Base-by-base conservation (phyloP, 108 stramenopile genomes). In the Pseudonitzschia multistriata region DNA sequence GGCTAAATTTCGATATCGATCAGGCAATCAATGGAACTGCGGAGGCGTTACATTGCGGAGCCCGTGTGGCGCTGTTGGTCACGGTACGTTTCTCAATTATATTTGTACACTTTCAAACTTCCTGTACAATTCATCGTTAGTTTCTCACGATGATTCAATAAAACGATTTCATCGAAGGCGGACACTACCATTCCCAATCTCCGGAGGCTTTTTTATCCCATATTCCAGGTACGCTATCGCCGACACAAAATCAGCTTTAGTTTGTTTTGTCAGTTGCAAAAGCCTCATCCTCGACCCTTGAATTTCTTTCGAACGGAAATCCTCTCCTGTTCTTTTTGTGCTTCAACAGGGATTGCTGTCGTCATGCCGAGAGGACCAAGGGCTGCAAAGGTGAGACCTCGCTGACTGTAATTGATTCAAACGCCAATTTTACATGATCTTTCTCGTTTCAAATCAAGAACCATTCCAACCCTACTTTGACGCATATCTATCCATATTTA, bases 131-230 rank as follows among this genome's bases (percentile, higher is more conserved):
- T 10, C 10, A 35, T 61, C 19, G 25, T 17, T 52, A 8, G 0
- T 52, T 53, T 53, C 52, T 53, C 52, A 53, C 21, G 8, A 19
- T 25, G 42, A 45, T 45, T 10, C 42, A 2, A 45, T 17, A 17
- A 45, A 45, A 45, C 42, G 52, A 22, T 53, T 22, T 53, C 29
- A 30, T 28, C 27, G 24, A 35, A 27, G 90, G 95, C 19, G 96
- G 93, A 35, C 96, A 96, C 36, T 98, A 99, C 73, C 98, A 99
- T 76, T 87, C 85, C n/a, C 98, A 98, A 81, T 83, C 81, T 47
- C 98, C 98, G 4, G 98, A 98, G 80, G 93, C 95, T 5, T 97
- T 97, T 68, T 81, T 98, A 27, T 80, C 96, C 1, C 97, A 97
- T 73, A 96, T 96, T 56, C 96, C 97, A 14, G 98, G n/a, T n/a